phyloP scores from a whole-genome alignment of 345 rosid species.

The Laguncularia racemosa region DNA sequence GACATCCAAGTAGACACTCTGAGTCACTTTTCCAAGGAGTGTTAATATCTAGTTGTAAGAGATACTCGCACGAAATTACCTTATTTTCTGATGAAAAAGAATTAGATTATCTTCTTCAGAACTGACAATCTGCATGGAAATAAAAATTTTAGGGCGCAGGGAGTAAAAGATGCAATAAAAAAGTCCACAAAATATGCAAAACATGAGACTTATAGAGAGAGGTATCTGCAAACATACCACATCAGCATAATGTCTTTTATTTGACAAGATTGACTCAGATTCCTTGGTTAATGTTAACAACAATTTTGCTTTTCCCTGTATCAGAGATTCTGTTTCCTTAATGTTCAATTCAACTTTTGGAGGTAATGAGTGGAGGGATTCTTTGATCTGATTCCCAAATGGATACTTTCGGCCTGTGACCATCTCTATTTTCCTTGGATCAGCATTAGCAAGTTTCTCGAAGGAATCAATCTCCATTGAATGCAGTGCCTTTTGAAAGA shows the following conservation, averaged over 20 bases:
- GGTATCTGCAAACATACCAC: conserved; percentile 40
- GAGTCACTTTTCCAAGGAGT: conserved; percentile 5
- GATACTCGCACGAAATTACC: conserved; percentile 30
- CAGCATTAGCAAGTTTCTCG: conserved; percentile 80
- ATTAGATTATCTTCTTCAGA: conserved; percentile 84
- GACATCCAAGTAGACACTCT: neutral
- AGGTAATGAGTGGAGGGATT: conserved; percentile 73
- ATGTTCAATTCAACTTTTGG: conserved; percentile 67
- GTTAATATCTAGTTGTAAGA: neutral
- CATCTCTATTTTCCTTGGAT: conserved; percentile 93
- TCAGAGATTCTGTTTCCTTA: conserved; percentile 50
- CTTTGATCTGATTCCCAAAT: conserved; percentile 95
- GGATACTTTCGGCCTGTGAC: conserved; percentile 90
- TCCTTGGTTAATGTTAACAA: conserved; percentile 64
- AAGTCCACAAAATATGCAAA: neutral
- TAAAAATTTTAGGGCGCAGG: too few relatives aligned
- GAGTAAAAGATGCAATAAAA: too few relatives aligned
- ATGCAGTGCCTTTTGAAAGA: conserved; percentile 55
- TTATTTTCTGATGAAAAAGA: conserved; percentile 86
- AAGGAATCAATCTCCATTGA: conserved; percentile 88
- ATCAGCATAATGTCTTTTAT: conserved; percentile 85
- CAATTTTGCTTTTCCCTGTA: conserved; percentile 53
- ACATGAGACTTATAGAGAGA: conserved; percentile 1
- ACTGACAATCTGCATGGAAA: conserved; percentile 64
- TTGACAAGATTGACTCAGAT: conserved; percentile 46